Percentiles rank a stretch among this genome's conserved stretches.
Evolutionary conservation across 805 yeast species (phyloP).

Genomic region (Pichia thaimueangensis): DNA sequence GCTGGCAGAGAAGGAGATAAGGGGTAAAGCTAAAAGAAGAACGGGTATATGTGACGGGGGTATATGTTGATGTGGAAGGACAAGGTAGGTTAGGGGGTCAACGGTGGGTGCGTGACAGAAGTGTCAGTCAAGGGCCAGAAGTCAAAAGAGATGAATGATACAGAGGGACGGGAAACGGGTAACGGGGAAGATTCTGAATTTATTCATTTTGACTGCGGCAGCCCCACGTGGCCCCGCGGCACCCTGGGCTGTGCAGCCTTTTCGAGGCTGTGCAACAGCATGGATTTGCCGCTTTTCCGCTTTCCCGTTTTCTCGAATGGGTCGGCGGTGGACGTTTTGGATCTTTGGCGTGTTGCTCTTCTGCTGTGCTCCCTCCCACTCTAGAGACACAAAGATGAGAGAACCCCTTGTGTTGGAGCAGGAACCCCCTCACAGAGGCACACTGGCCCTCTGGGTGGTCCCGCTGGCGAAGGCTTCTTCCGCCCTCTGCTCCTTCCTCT

Average conservation of each 20-base stretch:
- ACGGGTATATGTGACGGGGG: too few relatives aligned
- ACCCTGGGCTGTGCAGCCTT: not conserved
- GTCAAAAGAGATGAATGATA: too few relatives aligned
- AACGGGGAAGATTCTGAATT: not conserved
- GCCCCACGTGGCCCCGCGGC: not conserved
- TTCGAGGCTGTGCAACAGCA: not conserved
- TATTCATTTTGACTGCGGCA: not conserved
- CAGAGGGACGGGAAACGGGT: too few relatives aligned
- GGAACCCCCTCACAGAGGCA: too few relatives aligned
- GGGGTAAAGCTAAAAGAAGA: too few relatives aligned
- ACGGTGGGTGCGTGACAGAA: too few relatives aligned
- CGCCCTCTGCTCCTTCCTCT: slow-evolving; percentile 6
- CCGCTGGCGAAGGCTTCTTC: not conserved
- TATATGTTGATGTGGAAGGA: too few relatives aligned
- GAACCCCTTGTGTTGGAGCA: not conserved
- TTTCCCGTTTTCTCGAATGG: not conserved
- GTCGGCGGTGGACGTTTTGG: not conserved
- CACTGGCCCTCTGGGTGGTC: not conserved
- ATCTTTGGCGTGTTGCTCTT: too few relatives aligned
- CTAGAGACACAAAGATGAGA: not conserved
- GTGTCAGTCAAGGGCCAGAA: too few relatives aligned
- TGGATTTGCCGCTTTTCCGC: not conserved
- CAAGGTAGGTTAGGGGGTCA: too few relatives aligned
- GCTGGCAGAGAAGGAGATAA: too few relatives aligned
- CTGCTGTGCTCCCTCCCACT: not conserved